Evolutionary conservation across 805 yeast genomes (phyloP).

Genomic region (Hemisphaericaspora nanyangensis): DNA sequence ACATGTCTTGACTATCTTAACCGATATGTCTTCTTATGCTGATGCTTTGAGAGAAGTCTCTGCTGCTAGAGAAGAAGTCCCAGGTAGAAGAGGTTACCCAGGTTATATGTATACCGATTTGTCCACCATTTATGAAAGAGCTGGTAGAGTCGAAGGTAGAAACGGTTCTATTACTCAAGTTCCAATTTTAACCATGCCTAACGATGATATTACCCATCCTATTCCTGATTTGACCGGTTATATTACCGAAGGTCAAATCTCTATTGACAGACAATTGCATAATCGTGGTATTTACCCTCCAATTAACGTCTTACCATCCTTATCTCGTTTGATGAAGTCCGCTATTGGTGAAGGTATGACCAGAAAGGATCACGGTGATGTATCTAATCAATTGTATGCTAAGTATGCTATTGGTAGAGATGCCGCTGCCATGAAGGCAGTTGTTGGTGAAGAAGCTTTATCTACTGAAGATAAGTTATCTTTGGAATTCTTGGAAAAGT

Average conservation of each 20-base stretch:
- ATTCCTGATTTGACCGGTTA: constrained; percentile 99
- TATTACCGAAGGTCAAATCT: constrained; percentile 98
- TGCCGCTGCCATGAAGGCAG: constrained; percentile 99
- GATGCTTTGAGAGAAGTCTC: constrained; percentile 99
- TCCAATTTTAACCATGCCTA: constrained; percentile 99
- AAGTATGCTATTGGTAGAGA: constrained; percentile 99
- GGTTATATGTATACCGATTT: constrained; percentile 99
- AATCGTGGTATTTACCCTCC: constrained; percentile 99
- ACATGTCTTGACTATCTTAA: constrained; percentile 94
- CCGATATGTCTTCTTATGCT: constrained; percentile 99
- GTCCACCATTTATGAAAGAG: constrained; percentile 98
- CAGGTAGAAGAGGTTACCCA: constrained; percentile 99
- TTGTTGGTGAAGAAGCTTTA: constrained; percentile 99
- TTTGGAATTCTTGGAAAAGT: constrained; percentile 94
- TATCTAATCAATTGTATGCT: constrained; percentile 97
- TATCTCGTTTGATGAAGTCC: constrained; percentile 97
- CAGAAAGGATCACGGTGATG: constrained; percentile 99
- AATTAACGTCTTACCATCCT: constrained; percentile 94
- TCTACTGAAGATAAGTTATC: constrained; percentile 97
- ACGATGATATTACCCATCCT: constrained; percentile 99
- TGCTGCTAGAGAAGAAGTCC: constrained; percentile 99
- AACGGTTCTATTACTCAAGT: constrained; percentile 99
- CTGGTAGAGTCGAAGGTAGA: constrained; percentile 99
- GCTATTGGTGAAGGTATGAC: constrained; percentile 99
- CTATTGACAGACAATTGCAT: constrained; percentile 91